Base-by-base conservation (phyloP, 1,139 yeast species). In the Pichia sp. region DNA sequence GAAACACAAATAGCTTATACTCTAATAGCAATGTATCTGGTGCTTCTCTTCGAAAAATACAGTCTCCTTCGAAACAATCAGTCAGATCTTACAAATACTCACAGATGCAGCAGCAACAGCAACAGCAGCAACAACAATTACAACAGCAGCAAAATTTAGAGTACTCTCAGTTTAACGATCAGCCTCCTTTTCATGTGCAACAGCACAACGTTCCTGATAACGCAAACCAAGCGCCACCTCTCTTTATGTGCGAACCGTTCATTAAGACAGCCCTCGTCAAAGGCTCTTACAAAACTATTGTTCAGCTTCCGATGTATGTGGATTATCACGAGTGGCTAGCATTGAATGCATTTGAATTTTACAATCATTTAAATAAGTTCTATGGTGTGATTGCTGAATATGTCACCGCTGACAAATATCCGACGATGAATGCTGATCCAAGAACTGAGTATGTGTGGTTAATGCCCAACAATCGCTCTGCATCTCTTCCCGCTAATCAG, bases 261-360 rank as follows among this genome's bases (percentile, higher is more conserved):
- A 95, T 92, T 5, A 85, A 92, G 59, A 89, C 97, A 0, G 96
- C 98, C 0, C 75, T 93, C 47, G 99, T 95, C 38, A 93, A 93
- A 67, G 99, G 99, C n/a, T 88, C 96, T 0, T 95, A 90, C 74
- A 90, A 88, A 65, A 92, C 99, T 1, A 93, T 93, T 61, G 98
- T 93, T 1, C 96, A 89, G 68, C 77, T 90, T 34, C 99, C 99
- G 29, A 90, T 89, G 68, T 93, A 92, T 67, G 98, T 95, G 29
- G 98, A 95, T 66, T 78, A 82, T 59, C 88, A 92, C 52, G 99
- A 93, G 70, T 93, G 99, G 99, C 77, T 93, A 26, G 97, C 98
- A 1, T 78, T 95, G 54, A 93, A 92, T 68, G 84, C 90, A 10
- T 92, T 92, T 71, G 99, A 93, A 70, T 82, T 89, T 63, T 90